Percentiles rank a stretch among this genome's conserved stretches.
Evolutionary conservation across 148 eudicot genomes (phyloP).

Genomic region (Cornus suecica): DNA sequence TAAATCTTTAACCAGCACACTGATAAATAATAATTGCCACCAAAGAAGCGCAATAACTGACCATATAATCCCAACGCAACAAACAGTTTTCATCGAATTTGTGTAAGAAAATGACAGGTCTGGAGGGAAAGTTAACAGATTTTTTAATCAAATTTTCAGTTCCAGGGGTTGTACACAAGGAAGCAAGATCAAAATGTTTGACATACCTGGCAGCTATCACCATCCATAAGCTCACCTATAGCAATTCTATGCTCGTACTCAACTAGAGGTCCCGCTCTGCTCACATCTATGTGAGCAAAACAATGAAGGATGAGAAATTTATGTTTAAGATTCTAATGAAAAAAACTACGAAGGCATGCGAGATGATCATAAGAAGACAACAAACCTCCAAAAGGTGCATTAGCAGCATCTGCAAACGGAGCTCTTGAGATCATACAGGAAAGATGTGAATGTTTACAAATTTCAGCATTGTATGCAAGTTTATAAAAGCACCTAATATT

Average conservation of each 20-base stretch:
- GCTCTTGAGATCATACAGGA: constrained; percentile 41
- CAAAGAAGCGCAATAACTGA: background rate
- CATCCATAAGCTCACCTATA: constrained; percentile 84
- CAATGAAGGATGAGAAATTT: background rate
- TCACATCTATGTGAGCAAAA: constrained; percentile 27
- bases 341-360: background rate
- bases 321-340: background rate
- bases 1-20: background rate
- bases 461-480: constrained; percentile 21
- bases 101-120: background rate
- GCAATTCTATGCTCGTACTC: constrained; percentile 86
- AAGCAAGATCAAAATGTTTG: no score
- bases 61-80: background rate
- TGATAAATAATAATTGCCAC: background rate
- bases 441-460: constrained; percentile 26
- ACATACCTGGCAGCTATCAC: constrained; percentile 79
- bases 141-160: background rate
- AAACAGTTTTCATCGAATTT: background rate
- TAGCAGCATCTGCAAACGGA: constrained; percentile 42
- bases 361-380: constrained; percentile 16
- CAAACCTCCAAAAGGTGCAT: constrained; percentile 49
- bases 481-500: constrained; percentile 24
- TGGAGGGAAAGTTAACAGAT: background rate
- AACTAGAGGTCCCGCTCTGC: constrained; percentile 67
- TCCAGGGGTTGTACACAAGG: background rate